Percentiles rank a stretch among this genome's conserved stretches.
These are phyloP conservation scores for Pleurotus citrinopileatus DNA, from an alignment of 768 basidiomycete species.

Conservation along the genomic window DNA sequence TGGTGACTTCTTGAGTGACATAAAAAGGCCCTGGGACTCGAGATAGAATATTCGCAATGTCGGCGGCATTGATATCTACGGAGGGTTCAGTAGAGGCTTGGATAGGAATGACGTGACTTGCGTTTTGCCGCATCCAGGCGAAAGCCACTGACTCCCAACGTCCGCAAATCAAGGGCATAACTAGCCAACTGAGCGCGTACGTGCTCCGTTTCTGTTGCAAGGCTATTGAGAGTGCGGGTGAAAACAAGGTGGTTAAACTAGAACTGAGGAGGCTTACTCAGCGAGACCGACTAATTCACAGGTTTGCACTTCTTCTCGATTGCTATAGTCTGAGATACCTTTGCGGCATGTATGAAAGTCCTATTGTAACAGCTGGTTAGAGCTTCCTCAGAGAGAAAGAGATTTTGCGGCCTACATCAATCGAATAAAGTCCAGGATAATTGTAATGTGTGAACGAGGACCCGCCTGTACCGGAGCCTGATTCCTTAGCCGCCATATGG, in stretches of 20 bases:
- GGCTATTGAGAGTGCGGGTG: constrained; percentile 28
- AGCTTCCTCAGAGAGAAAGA: neutral
- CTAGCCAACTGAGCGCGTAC: constrained; percentile 51
- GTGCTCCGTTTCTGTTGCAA: constrained; percentile 59
- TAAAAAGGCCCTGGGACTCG: neutral
- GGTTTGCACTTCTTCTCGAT: constrained; percentile 37
- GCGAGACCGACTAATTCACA: constrained; percentile 32
- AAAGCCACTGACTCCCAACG: constrained; percentile 60
- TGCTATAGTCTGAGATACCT: constrained; percentile 40
- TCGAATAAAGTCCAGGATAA: neutral
- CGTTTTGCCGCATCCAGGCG: constrained; percentile 67
- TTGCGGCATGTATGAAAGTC: constrained; percentile 49
- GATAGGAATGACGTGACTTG: constrained; percentile 22
- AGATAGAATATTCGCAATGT: neutral
- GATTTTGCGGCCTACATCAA: neutral
- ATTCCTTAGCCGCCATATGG: neutral
- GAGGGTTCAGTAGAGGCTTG: neutral
- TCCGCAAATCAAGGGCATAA: constrained; percentile 59
- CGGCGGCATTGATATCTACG: neutral
- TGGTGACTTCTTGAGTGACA: neutral
- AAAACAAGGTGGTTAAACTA: neutral
- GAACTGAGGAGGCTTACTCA: constrained; percentile 25
- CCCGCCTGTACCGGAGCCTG: neutral
- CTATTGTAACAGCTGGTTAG: constrained; percentile 8
- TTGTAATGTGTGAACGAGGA: neutral